phyloP scores from a whole-genome alignment of 129 eudicot genomes.

The Heracleum sosnowskyi region DNA sequence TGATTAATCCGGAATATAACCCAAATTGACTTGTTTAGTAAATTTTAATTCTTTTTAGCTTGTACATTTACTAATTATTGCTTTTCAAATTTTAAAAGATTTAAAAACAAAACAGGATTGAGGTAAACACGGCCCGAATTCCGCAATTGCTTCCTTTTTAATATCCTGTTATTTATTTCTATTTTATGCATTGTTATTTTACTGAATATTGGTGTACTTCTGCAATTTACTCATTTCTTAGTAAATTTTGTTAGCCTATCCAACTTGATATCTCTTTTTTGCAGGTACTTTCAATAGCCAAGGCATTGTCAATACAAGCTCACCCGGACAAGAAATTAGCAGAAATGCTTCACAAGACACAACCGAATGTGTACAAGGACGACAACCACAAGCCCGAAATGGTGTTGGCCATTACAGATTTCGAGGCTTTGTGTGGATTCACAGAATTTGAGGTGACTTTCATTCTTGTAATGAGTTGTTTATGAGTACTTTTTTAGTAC shows the following conservation, averaged over 20 bases:
- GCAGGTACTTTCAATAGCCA: slow-evolving; percentile 89
- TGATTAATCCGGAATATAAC: too few relatives aligned
- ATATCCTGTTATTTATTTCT: neutral
- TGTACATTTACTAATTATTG: too few relatives aligned
- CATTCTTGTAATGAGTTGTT: neutral
- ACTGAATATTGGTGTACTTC: neutral
- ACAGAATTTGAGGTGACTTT: slow-evolving; percentile 57
- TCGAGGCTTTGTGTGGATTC: slow-evolving; percentile 92
- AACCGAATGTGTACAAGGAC: slow-evolving; percentile 70
- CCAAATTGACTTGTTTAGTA: neutral
- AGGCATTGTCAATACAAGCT: slow-evolving; percentile 85
- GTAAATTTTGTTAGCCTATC: neutral
- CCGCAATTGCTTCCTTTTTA: neutral
- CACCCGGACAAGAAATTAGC: slow-evolving; percentile 88
- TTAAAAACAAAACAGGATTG: too few relatives aligned
- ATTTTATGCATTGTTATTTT: neutral
- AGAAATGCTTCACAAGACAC: slow-evolving; percentile 40
- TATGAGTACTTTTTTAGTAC: neutral
- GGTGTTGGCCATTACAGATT: slow-evolving; percentile 80
- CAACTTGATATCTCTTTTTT: neutral
- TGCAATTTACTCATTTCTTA: neutral
- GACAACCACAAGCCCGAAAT: slow-evolving; percentile 96
- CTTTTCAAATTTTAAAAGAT: too few relatives aligned
- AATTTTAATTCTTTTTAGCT: neutral
- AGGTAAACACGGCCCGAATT: too few relatives aligned